These are phyloP conservation scores for Geotrichum cucujoidarum DNA, from an alignment of 1,139 yeast genomes.

Conservation along the genomic window DNA sequence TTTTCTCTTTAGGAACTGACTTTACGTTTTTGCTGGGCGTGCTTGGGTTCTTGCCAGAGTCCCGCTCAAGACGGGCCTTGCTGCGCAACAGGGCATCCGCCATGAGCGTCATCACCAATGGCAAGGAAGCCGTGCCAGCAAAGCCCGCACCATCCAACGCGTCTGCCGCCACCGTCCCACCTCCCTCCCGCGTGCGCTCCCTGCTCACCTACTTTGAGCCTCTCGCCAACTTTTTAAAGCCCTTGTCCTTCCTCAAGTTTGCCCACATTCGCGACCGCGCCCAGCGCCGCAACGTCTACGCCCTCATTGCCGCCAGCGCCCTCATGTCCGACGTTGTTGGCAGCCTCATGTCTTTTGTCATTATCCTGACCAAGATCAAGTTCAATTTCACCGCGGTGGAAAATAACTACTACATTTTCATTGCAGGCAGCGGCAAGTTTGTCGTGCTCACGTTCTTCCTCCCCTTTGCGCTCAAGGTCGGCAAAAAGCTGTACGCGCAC, in stretches of 20 bases:
- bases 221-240: conserved; percentile 36
- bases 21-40: conserved; percentile 37
- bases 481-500: not conserved
- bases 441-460: conserved; percentile 41
- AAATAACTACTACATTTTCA: conserved; percentile 56
- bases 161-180: too few relatives aligned
- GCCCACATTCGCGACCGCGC: conserved; percentile 38
- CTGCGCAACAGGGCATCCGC: conserved; percentile 37
- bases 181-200: too few relatives aligned
- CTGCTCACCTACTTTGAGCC: too few relatives aligned
- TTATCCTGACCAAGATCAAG: conserved; percentile 54
- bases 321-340: conserved; percentile 37
- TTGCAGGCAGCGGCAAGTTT: conserved; percentile 47
- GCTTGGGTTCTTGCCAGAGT: conserved; percentile 50
- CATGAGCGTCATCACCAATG: too few relatives aligned
- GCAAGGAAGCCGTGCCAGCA: too few relatives aligned
- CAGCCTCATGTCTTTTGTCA: conserved; percentile 43
- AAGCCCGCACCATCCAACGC: conserved; percentile 1
- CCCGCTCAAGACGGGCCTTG: conserved; percentile 47
- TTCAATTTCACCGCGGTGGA: conserved; percentile 58
- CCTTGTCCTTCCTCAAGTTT: conserved; percentile 43
- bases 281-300: conserved; percentile 45
- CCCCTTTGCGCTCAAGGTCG: conserved; percentile 45
- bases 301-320: conserved; percentile 48
- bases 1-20: conserved; percentile 25